These are phyloP conservation scores for Candida albicans DNA, from an alignment of 1,139 yeast species.

Conservation along the genomic window DNA sequence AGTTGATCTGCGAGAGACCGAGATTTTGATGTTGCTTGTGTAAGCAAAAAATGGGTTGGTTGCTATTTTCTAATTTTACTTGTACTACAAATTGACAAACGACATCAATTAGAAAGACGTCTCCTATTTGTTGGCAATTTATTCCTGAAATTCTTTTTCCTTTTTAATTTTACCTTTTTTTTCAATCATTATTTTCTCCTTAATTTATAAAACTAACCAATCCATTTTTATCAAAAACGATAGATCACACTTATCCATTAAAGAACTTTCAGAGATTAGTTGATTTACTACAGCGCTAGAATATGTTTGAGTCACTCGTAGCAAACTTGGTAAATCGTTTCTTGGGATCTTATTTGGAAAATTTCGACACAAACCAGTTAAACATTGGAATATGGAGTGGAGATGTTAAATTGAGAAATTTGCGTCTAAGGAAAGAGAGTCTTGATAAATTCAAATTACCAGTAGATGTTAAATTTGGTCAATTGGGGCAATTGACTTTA, in stretches of 20 bases:
- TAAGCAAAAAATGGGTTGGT: too few species aligned
- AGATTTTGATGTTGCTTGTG: too few species aligned
- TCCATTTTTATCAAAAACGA: not conserved
- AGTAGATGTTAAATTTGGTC: constrained; percentile 86
- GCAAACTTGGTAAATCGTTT: constrained; percentile 55
- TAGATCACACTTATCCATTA: not conserved
- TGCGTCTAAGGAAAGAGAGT: constrained; percentile 78
- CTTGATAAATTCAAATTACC: constrained; percentile 85
- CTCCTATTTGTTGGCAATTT: too few species aligned
- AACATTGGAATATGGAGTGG: constrained; percentile 98
- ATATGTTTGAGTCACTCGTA: constrained; percentile 58
- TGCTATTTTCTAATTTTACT: too few species aligned
- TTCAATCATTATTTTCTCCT: too few species aligned
- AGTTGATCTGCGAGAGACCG: too few species aligned
- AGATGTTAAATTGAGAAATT: constrained; percentile 80
- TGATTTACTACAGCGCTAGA: not conserved
- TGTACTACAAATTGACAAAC: too few species aligned
- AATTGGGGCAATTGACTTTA: constrained; percentile 81
- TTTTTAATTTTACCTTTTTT: too few species aligned
- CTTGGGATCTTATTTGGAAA: constrained; percentile 78
- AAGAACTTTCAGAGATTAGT: not conserved
- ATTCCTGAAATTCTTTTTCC: too few species aligned
- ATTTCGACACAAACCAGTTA: constrained; percentile 91
- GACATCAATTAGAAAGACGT: too few species aligned
- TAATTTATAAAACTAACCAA: too few species aligned